Base-by-base conservation (phyloP, 2,329 filamentous ascomycete genomes). In the Ophiostoma quercus region DNA sequence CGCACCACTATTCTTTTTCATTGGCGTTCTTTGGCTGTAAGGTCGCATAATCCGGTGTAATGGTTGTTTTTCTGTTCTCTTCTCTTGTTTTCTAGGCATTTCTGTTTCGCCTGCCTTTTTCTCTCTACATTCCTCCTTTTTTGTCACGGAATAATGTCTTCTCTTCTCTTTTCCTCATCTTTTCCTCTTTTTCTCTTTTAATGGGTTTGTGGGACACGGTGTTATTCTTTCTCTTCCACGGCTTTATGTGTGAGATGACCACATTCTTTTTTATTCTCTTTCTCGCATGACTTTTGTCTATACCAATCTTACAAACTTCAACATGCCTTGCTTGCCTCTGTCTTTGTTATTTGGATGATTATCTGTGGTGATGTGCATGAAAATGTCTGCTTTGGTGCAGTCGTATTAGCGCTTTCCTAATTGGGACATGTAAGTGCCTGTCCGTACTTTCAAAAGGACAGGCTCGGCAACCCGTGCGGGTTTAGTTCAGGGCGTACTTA, bases 11-110 rank as follows among this genome's bases (percentile, higher is more conserved):
- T 12, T 73, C 51, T 66, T 71, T 63, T 37, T 70, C 19, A 41
- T 67, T 22, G 72, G 68, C 29, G 63, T 65, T 67, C 60, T 73
- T 34, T 69, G 57, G 65, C 43, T 72, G 67, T 72, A 63, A 70
- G 66, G 34, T 25, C n/a, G 32, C 39, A 12, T 37, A 25, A 22
- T 22, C 47, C 54, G 29, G 54, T 65, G 47, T 37, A 37, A 22
- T 66, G 43, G 41, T 32, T 62, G 19, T 67, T 62, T 67, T 60
- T 47, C 25, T 47, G 12, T 62, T 9, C 32, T 68, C 9, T 8
- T 54, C 11, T 65, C 11, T 62, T 70, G 47, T 60, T 11, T 47
- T 29, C 66, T 29, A 12, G 39, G 19, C 25, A 11, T 22, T 57
- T 67, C 3, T 25, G 25, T 62, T 43, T 29, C n/a, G 6, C 60